Evolutionary conservation across 257 asterid genomes (phyloP).

Genomic region (Fraxinus anomala): DNA sequence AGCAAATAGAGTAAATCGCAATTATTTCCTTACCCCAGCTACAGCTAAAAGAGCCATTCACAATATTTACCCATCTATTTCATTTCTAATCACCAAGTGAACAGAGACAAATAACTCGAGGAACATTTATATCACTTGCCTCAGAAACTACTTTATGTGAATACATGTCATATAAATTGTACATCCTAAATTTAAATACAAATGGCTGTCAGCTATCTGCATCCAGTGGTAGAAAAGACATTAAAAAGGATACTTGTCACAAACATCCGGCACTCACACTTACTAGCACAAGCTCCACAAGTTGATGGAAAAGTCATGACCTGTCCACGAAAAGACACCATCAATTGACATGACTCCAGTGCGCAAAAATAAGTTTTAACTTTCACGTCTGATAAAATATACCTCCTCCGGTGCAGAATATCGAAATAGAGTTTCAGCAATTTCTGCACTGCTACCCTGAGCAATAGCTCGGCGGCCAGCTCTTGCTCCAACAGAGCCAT

Average conservation of each 20-base stretch:
- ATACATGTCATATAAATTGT: not conserved
- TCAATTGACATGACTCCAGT: not conserved
- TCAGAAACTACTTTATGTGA: constrained; percentile 7
- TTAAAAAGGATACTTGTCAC: constrained; percentile 81
- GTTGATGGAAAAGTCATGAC: constrained; percentile 94
- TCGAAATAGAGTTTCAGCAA: constrained; percentile 78
- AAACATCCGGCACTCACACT: constrained; percentile 85
- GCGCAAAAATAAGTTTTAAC: constrained; percentile 3
- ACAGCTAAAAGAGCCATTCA: constrained; percentile 1
- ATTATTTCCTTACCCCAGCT: not conserved
- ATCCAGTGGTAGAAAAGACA: not conserved
- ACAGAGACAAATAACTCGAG: not conserved
- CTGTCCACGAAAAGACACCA: constrained; percentile 40
- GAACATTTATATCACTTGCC: not conserved
- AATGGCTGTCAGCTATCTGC: not conserved
- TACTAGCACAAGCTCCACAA: constrained; percentile 79
- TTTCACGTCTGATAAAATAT: constrained; percentile 4
- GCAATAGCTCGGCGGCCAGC: constrained; percentile 90
- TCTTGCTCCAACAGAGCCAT: constrained; percentile 90
- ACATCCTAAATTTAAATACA: not conserved
- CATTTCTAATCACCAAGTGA: not conserved
- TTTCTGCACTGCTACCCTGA: constrained; percentile 78
- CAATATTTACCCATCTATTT: constrained; percentile 1
- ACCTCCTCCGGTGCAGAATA: constrained; percentile 99
- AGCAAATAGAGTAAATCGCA: not conserved